Evolutionary conservation across 2,329 filamentous ascomycete species (phyloP), one percentile per base, ranked within the genome.

Genomic region (Albifimbria verrucaria): DNA sequence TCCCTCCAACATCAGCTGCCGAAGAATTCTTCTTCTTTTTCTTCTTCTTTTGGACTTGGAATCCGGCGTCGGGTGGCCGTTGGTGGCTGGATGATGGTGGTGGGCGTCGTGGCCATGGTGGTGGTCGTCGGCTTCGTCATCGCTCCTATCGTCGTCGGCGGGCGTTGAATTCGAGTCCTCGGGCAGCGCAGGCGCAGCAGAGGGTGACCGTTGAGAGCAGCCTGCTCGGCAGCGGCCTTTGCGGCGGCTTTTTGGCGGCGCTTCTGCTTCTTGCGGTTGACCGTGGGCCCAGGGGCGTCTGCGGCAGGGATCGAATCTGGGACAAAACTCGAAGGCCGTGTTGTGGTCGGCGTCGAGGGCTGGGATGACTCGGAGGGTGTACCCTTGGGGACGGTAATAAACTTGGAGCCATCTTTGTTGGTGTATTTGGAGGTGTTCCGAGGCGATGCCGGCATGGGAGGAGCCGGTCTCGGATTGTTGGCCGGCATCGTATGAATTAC

Each of bases 241-340:
- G 87, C 87, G 26, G 90, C 88, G 28, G 88, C 89, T 72, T 97
- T 97, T 67, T 90, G 88, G 60, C 92, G 84, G 61, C 92, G 85
- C 79, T 96, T 97, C 71, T 94, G 89, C 78, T 97, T 97, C 79
- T 97, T 97, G 67, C 90, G 86, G 73, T 96, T 97, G 49, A 92
- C 87, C 9, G 78, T 66, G 44, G 76, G 77, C 44, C 77, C 73
- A 46, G 71, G 62, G 48, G 55, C 57, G 55, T 72, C 65, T 55
- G 54, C 49, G 46, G 56, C 61, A 54, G 55, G 54, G 55, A 54
- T 66, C 61, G 60, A 41, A 57, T 60, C 57, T 62, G 59, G 55
- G 60, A 65, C 55, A 63, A 63, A 53, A 66, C 62, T 59, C 59
- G 59, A 69, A 65, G 59, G 68, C 65, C 63, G 71, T 44, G 76